Conservation (phyloP, 306 rosid species). For the Acacia confusa region DNA sequence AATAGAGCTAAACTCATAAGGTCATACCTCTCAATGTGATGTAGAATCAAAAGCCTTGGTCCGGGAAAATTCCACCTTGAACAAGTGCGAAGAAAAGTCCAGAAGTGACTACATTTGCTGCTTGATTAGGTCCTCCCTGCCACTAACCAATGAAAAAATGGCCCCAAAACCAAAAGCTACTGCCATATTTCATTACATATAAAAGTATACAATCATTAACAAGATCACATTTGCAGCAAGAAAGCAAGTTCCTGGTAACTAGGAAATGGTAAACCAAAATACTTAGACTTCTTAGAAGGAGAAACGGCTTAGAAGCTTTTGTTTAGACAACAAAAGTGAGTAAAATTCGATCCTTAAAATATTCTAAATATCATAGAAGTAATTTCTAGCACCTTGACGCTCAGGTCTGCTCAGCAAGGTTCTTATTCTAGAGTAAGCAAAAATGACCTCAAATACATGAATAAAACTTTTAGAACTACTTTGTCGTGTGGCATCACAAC, state of each 20-base stretch:
- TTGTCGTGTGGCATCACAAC: background rate
- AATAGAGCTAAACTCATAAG: background rate
- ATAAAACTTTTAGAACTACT: slow-evolving; percentile 25
- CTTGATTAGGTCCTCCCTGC: slow-evolving; percentile 91
- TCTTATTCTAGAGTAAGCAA: background rate
- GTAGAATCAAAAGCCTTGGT: slow-evolving; percentile 92
- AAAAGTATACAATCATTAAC: background rate
- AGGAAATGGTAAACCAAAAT: slow-evolving; percentile 11
- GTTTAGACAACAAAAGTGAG: background rate
- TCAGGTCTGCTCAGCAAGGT: slow-evolving; percentile 10
- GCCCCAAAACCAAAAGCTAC: slow-evolving; percentile 99
- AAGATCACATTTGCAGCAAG: slow-evolving; percentile 13
- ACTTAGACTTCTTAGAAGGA: background rate
- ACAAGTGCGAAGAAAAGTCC: slow-evolving; percentile 90
- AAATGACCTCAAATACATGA: slow-evolving; percentile 20
- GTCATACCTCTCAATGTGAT: slow-evolving; percentile 79
- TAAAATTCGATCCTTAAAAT: background rate
- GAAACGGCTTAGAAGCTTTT: slow-evolving; percentile 19
- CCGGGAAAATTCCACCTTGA: slow-evolving; percentile 99
- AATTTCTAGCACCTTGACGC: slow-evolving; percentile 1
- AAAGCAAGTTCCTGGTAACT: slow-evolving; percentile 22
- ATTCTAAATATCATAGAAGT: background rate
- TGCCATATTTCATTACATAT: slow-evolving; percentile 66
- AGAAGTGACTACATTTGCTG: slow-evolving; percentile 75
- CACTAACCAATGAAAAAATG: slow-evolving; percentile 86